Evolutionary conservation across 2,329 filamentous ascomycete genomes (phyloP).

Genomic region (Chrysoporthe puriensis): DNA sequence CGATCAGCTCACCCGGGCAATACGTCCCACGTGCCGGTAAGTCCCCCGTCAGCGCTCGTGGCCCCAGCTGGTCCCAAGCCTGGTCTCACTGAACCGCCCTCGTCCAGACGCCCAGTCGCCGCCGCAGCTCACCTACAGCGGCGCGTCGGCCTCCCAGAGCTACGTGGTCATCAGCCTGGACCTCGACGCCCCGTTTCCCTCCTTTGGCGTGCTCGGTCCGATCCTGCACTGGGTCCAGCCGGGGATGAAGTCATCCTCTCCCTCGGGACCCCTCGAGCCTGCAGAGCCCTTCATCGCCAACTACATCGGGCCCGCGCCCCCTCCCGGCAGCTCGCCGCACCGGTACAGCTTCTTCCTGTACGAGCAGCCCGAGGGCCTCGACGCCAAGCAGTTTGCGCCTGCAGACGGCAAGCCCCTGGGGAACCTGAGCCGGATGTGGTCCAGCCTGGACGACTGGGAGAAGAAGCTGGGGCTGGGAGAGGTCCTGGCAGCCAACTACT

Average conservation of each 20-base stretch:
- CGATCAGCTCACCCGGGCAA: slow-evolving; percentile 12
- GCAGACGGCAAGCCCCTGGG: slow-evolving; percentile 7
- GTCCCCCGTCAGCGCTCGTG: not conserved
- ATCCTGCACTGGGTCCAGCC: slow-evolving; percentile 53
- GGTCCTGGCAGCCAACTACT: slow-evolving; percentile 18
- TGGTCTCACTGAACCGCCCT: not conserved
- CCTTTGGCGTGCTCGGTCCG: slow-evolving; percentile 46
- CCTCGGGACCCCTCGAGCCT: slow-evolving; percentile 22
- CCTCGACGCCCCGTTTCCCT: slow-evolving; percentile 51
- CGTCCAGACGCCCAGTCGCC: slow-evolving; percentile 13
- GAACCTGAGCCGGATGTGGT: not conserved
- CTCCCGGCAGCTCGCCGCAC: slow-evolving; percentile 49
- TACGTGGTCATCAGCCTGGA: slow-evolving; percentile 50
- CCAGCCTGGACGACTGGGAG: slow-evolving; percentile 20
- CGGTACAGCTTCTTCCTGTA: slow-evolving; percentile 55
- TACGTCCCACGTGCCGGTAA: slow-evolving; percentile 21
- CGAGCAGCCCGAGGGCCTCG: slow-evolving; percentile 40
- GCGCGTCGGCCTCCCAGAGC: slow-evolving; percentile 21
- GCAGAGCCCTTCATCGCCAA: slow-evolving; percentile 37
- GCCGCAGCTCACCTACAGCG: slow-evolving; percentile 13
- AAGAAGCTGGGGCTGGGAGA: slow-evolving; percentile 16
- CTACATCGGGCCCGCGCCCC: slow-evolving; percentile 51
- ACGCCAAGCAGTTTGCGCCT: slow-evolving; percentile 15
- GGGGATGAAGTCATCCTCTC: slow-evolving; percentile 34
- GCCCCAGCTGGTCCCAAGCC: too few relatives aligned